Evolutionary conservation across 176 grass and related monocot genomes (phyloP), one percentile per base, ranked within the genome.

Genomic region (Areca catechu): DNA sequence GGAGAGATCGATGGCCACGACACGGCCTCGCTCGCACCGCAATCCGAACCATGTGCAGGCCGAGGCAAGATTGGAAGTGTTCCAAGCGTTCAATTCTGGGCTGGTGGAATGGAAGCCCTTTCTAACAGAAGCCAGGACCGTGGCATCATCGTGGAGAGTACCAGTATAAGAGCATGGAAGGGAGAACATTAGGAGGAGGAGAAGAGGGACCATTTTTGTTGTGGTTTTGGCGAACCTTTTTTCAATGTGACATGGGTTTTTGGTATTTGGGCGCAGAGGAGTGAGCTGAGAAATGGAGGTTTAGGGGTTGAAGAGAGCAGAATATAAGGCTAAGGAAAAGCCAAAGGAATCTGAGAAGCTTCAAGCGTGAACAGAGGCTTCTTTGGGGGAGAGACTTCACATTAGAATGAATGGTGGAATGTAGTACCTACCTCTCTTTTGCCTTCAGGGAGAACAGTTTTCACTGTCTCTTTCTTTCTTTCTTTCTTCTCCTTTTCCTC

Each of bases 11-110:
- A 99, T 49, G 14, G 79, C 14, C 49, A 71, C 77, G 12, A 99
- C 84, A 16, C 88, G 81, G 22, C 76, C 81, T 12, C 56, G 66
- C 23, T 73, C 67, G 76, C 94, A 99, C 14, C 49, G 61, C 37
- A 99, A 74, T 4, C 88, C 94, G 37, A 63, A 55, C 94, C 94
- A 99, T 16, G 85, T 50, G 89, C 94, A 99, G 49, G 93, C 84
- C 0, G 79, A 78, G 19, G 25, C 71, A n/a, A 56, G 72, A 3
- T 89, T 77, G 24, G 49, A 69, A n/a, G 50, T 22, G 57, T 70
- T 22, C 94, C 94, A 99, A 15, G 72, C 73, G 7, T 19, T 67
- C 50, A 99, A 52, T 54, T 76, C 70, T 1, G 49, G 66, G 15
- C 56, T 22, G 23, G 65, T 66, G 70, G 71, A 76, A 57, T 66